phyloP scores from a whole-genome alignment of 1,139 yeast genomes.

The Geotrichum australiense region DNA sequence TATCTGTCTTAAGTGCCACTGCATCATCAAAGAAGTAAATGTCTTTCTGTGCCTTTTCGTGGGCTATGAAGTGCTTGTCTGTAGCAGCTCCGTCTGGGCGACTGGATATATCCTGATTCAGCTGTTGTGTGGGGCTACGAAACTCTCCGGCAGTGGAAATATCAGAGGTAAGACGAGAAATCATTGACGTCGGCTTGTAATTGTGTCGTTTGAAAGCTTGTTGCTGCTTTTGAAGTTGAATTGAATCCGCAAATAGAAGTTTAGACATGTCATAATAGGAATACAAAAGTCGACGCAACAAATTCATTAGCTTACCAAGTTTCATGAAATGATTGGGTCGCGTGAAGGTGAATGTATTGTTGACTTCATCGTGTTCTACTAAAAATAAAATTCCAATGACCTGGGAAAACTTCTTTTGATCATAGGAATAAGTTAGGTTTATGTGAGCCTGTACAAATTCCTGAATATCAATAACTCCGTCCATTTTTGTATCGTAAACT shows the following conservation, averaged over 20 bases:
- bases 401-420: conserved; percentile 9
- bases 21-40: conserved; percentile 1
- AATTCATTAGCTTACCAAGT: conserved; percentile 2
- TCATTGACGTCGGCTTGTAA: too few relatives aligned
- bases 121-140: too few relatives aligned
- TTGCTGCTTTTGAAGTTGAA: conserved; percentile 16
- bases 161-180: too few relatives aligned
- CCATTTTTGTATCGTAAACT: conserved; percentile 23
- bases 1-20: conserved; percentile 4
- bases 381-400: conserved; percentile 5
- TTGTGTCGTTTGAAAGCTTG: too few relatives aligned
- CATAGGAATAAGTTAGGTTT: conserved; percentile 5
- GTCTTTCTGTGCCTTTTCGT: too few relatives aligned
- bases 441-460: conserved; percentile 21
- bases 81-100: too few relatives aligned
- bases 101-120: too few relatives aligned
- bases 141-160: too few relatives aligned
- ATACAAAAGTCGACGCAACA: conserved; percentile 20
- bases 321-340: not conserved
- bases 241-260: conserved; percentile 24
- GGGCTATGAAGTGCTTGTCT: too few relatives aligned
- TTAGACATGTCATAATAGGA: conserved; percentile 22
- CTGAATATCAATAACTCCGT: conserved; percentile 22
- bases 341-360: conserved; percentile 6
- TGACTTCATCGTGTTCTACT: conserved; percentile 6